phyloP scores from a whole-genome alignment of 2,329 filamentous ascomycete genomes.

The Pestalotiopsis sp. region DNA sequence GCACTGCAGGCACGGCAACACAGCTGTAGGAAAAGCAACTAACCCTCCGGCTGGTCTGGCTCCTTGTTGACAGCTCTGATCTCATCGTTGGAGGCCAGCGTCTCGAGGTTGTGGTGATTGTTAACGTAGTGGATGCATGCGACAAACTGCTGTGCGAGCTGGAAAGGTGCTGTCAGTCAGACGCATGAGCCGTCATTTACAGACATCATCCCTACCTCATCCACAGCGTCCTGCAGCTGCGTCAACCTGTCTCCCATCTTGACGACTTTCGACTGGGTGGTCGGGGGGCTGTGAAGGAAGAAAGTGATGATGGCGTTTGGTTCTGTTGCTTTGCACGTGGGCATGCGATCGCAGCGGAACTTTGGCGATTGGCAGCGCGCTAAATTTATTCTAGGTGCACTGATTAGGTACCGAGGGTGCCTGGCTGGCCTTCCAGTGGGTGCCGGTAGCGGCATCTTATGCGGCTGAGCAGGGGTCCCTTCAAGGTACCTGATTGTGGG shows the following conservation, averaged over 20 bases:
- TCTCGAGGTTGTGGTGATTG: constrained; percentile 68
- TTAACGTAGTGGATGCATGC: constrained; percentile 69
- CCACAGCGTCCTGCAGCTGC: constrained; percentile 82
- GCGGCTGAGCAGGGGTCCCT: no score
- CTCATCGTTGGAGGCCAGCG: constrained; percentile 59
- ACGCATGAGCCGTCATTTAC: neutral
- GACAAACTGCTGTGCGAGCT: constrained; percentile 72
- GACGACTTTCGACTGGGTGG: neutral
- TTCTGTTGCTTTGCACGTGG: neutral
- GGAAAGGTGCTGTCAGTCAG: constrained; percentile 13
- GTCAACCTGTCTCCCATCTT: constrained; percentile 76
- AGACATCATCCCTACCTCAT: constrained; percentile 59
- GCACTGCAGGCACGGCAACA: neutral
- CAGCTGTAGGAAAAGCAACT: constrained; percentile 6
- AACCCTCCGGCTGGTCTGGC: constrained; percentile 54
- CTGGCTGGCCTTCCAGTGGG: no score
- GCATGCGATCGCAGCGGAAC: no score
- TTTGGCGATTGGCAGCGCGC: no score
- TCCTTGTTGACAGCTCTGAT: constrained; percentile 61
- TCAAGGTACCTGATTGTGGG: no score
- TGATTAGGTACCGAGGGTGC: no score
- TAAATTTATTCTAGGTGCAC: no score
- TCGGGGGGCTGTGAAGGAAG: neutral
- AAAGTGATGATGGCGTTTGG: neutral
- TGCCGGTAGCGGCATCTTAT: no score